Percentiles rank a stretch among this genome's conserved stretches.
Evolutionary conservation across 2,329 filamentous ascomycete species (phyloP).

Genomic region (Phaeophleospora eucalypticola): DNA sequence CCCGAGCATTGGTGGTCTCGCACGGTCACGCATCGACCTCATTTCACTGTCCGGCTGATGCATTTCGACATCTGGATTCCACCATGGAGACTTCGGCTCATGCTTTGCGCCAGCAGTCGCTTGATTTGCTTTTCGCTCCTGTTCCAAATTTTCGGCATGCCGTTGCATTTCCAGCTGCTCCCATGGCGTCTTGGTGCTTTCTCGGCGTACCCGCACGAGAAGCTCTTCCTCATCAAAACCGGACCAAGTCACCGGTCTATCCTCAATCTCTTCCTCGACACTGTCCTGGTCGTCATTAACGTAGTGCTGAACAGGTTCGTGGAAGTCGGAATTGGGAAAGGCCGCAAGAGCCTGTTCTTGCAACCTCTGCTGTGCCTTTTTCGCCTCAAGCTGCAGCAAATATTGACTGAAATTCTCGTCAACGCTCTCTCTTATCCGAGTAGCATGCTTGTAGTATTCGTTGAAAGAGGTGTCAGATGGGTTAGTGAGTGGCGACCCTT

Average conservation of each 20-base stretch:
- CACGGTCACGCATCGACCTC: conserved; percentile 55
- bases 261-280: conserved; percentile 32
- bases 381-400: conserved; percentile 72
- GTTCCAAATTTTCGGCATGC: conserved; percentile 63
- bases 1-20: conserved; percentile 82
- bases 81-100: conserved; percentile 34
- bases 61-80: conserved; percentile 34
- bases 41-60: conserved; percentile 41
- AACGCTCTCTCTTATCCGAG: conserved; percentile 60
- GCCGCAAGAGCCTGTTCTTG: conserved; percentile 72
- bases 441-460: conserved; percentile 48
- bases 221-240: conserved; percentile 38
- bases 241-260: conserved; percentile 37
- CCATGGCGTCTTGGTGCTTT: conserved; percentile 64
- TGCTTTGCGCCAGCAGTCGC: conserved; percentile 25
- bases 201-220: conserved; percentile 41
- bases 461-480: conserved; percentile 46
- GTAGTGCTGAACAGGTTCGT: conserved; percentile 69
- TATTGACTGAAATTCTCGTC: conserved; percentile 74
- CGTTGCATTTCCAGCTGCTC: conserved; percentile 77
- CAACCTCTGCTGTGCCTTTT: conserved; percentile 74
- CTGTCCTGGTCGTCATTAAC: conserved; percentile 51
- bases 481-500: conserved; percentile 40
- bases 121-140: conserved; percentile 44
- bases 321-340: conserved; percentile 66